These are phyloP conservation scores for Blastobotrys robertii DNA, from an alignment of 805 yeast species.

Conservation along the genomic window DNA sequence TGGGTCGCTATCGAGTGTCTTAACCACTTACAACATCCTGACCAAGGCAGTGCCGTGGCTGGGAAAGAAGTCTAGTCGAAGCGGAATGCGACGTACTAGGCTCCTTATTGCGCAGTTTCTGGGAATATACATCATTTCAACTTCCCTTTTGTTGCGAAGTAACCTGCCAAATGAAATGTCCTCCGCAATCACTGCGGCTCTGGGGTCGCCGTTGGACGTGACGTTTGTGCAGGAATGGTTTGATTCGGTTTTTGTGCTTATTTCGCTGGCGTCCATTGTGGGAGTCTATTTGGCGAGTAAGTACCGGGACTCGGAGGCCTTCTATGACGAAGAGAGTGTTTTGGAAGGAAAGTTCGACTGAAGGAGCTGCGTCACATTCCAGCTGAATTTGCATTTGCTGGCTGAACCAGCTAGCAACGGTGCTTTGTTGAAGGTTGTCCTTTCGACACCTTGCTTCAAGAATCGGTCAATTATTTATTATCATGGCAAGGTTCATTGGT, in stretches of 20 bases:
- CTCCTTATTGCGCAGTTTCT: constrained; percentile 28
- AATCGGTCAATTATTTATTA: no score
- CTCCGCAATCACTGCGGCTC: constrained; percentile 31
- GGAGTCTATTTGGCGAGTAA: constrained; percentile 18
- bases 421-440: no score
- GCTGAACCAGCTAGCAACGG: not conserved
- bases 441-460: no score
- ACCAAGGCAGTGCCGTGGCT: constrained; percentile 25
- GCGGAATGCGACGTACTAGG: constrained; percentile 10
- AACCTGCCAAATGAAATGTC: constrained; percentile 32
- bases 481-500: no score
- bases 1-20: constrained; percentile 30
- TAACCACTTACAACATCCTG: constrained; percentile 25
- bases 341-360: constrained; percentile 15
- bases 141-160: constrained; percentile 31
- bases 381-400: not conserved
- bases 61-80: constrained; percentile 1
- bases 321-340: constrained; percentile 16
- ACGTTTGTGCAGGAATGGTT: constrained; percentile 30
- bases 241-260: constrained; percentile 27
- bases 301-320: constrained; percentile 2
- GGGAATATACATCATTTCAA: constrained; percentile 32
- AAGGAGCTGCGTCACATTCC: not conserved
- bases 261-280: constrained; percentile 23
- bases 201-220: constrained; percentile 32